Percentiles rank a stretch among this genome's conserved stretches.
Conservation (phyloP, 306 rosid species). For the Morella rubra region DNA sequence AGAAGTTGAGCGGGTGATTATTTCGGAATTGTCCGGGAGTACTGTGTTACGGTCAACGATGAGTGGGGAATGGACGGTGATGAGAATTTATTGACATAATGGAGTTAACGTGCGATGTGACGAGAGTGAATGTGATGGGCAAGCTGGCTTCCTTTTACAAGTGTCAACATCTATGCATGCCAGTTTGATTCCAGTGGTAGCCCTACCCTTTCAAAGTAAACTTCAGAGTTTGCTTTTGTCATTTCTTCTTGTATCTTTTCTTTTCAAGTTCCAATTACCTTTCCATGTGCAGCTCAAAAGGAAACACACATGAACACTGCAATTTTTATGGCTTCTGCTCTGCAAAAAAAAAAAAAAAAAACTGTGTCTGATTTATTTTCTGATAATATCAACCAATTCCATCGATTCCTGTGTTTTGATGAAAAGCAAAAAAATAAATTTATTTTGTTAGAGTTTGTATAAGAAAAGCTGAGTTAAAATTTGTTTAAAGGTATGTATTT, state of each 20-base stretch:
- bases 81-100: conserved; percentile 38
- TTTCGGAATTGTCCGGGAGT: neutral
- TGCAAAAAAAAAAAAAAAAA: no score
- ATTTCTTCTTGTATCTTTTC: neutral
- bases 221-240: neutral
- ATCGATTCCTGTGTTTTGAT: no score
- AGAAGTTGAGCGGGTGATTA: neutral
- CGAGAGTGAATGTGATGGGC: conserved; percentile 19
- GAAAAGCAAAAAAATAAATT: no score
- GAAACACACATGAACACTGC: no score
- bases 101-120: conserved; percentile 47
- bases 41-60: conserved; percentile 56
- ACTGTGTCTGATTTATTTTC: no score
- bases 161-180: conserved; percentile 8
- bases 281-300: no score
- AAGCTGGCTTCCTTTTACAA: conserved; percentile 30
- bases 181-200: neutral
- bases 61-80: conserved; percentile 44
- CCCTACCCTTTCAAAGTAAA: neutral
- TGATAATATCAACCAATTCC: no score
- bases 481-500: no score
- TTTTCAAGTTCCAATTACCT: neutral
- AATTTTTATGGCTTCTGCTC: no score
- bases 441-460: no score
- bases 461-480: no score